Percentiles rank a stretch among this genome's conserved stretches.
Conservation (phyloP, 2,329 filamentous ascomycete species). For the Clarireedia hainanense region DNA sequence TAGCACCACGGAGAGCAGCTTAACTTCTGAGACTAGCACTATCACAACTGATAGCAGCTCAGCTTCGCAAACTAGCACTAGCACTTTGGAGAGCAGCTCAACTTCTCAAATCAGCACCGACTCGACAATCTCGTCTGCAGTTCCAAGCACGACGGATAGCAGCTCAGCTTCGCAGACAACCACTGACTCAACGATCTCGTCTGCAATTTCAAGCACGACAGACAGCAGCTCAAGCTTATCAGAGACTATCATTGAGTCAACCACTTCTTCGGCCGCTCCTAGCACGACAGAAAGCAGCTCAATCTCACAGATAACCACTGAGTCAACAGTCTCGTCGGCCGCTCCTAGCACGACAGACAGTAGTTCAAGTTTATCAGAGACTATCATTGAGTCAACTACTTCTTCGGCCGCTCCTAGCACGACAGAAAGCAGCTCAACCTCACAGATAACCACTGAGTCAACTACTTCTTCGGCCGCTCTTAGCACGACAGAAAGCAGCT, state of each 20-base stretch:
- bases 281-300: background rate
- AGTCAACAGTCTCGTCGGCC: background rate
- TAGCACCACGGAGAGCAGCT: too few relatives aligned
- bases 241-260: background rate
- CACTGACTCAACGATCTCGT: background rate
- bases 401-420: background rate
- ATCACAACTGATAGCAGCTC: too few relatives aligned
- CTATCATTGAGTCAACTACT: background rate
- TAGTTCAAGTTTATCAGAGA: background rate
- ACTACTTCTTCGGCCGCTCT: background rate
- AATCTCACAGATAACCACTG: background rate
- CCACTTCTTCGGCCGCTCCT: background rate
- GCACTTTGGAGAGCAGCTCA: background rate
- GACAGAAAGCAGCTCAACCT: background rate
- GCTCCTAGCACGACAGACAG: background rate
- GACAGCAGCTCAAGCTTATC: background rate
- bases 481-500: too few relatives aligned
- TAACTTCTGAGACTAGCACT: too few relatives aligned
- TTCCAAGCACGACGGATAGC: background rate
- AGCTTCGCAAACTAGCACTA: too few relatives aligned
- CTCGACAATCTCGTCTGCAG: background rate
- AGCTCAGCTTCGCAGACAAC: slow-evolving; percentile 1
- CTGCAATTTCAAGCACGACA: background rate
- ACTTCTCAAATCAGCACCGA: background rate
- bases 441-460: background rate